These are phyloP conservation scores for Fraxinus cuspidata DNA, from an alignment of 257 asterid species.

Conservation along the genomic window DNA sequence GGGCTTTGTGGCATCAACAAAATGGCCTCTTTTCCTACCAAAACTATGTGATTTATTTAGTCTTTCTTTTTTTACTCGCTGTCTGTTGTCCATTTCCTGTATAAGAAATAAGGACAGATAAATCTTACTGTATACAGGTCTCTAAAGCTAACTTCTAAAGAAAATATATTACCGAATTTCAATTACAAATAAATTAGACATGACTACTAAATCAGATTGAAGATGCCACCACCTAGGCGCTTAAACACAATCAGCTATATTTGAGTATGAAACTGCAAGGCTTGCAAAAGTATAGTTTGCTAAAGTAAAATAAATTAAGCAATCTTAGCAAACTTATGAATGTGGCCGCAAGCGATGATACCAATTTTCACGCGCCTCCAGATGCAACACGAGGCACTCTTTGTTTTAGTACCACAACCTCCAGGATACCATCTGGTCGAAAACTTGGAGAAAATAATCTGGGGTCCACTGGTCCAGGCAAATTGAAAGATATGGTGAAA, in stretches of 20 bases:
- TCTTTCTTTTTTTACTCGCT: not conserved
- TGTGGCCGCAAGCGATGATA: constrained; percentile 29
- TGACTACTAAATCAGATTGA: not conserved
- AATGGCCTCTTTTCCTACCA: constrained; percentile 66
- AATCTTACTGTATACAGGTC: not conserved
- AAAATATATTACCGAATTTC: not conserved
- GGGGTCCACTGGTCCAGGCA: constrained; percentile 57
- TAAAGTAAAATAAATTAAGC: not conserved
- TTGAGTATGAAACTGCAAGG: not conserved
- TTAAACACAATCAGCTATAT: not conserved
- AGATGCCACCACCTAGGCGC: not conserved
- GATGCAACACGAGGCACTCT: constrained; percentile 37
- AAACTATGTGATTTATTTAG: constrained; percentile 32
- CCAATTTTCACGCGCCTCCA: constrained; percentile 44
- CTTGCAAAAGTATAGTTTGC: not conserved
- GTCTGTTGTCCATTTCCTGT: not conserved
- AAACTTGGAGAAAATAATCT: constrained; percentile 31
- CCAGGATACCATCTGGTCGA: constrained; percentile 41
- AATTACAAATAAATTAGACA: not conserved
- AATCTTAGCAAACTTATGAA: constrained; percentile 7
- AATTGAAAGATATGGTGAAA: constrained; percentile 44
- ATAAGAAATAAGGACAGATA: constrained; percentile 26
- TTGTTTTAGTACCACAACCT: constrained; percentile 33
- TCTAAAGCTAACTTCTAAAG: not conserved
- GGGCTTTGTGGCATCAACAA: constrained; percentile 67